phyloP scores from a whole-genome alignment of 768 basidiomycete genomes.

The Amanita brunnescens region DNA sequence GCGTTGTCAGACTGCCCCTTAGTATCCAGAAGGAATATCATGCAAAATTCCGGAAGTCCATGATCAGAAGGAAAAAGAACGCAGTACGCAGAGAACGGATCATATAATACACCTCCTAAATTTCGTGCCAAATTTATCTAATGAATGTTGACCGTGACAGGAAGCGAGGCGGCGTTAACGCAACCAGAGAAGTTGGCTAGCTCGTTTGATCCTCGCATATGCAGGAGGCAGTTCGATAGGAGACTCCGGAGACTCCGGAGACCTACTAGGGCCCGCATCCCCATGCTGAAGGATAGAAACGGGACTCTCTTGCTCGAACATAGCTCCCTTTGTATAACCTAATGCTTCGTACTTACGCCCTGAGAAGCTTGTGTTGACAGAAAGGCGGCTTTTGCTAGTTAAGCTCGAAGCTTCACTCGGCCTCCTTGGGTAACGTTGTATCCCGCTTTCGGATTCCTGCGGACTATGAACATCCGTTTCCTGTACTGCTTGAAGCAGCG shows the following conservation, averaged over 20 bases:
- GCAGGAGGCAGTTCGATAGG: neutral
- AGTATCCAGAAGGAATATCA: too few species aligned
- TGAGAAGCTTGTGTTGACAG: neutral
- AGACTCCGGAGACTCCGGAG: neutral
- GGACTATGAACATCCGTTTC: too few species aligned
- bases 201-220: neutral
- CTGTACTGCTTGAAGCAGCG: neutral
- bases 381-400: neutral
- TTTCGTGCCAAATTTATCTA: too few species aligned
- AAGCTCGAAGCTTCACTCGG: neutral
- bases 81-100: too few species aligned
- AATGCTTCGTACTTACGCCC: neutral
- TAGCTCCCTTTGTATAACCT: neutral
- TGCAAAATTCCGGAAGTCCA: too few species aligned
- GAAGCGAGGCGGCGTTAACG: neutral
- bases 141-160: too few species aligned
- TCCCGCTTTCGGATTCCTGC: neutral
- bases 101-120: too few species aligned
- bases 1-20: too few species aligned
- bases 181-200: neutral
- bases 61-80: too few species aligned
- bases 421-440: neutral
- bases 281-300: neutral
- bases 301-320: neutral
- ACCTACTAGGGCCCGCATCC: neutral